Evolutionary conservation across 169 alveolate species (phyloP).

Genomic region (Sarcocystis neurona): DNA sequence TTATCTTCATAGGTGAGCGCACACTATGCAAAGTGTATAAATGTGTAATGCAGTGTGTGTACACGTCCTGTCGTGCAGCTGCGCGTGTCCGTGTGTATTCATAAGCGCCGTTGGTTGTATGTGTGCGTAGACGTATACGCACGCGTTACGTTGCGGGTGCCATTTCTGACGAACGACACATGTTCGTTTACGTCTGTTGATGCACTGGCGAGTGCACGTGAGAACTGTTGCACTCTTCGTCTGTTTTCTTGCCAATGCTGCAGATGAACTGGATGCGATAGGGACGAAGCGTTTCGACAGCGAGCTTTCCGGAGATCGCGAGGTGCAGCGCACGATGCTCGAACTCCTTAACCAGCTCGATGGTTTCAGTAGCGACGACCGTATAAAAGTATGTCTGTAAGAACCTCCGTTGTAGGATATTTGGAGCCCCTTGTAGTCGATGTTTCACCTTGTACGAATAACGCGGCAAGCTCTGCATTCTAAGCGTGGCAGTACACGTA

Average conservation of each 20-base stretch:
- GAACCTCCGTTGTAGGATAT: background rate
- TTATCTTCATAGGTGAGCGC: slow-evolving; percentile 91
- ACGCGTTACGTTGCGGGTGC: too few species aligned
- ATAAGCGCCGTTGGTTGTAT: background rate
- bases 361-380: slow-evolving; percentile 91
- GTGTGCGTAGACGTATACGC: background rate
- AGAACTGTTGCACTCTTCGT: background rate
- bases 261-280: slow-evolving; percentile 97
- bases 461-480: too few species aligned
- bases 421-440: background rate
- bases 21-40: background rate
- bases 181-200: background rate
- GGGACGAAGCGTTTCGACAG: slow-evolving; percentile 88
- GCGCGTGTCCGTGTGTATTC: background rate
- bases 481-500: background rate
- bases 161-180: too few species aligned
- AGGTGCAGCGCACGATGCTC: slow-evolving; percentile 99
- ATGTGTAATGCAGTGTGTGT: background rate
- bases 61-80: too few species aligned
- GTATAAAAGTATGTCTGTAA: slow-evolving; percentile 79
- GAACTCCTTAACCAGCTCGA: slow-evolving; percentile 97
- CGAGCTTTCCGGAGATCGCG: slow-evolving; percentile 97
- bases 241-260: background rate
- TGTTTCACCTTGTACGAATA: background rate
- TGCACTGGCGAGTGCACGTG: background rate